Evolutionary conservation across 371 early-diverging fungal species (phyloP).

Genomic region (Circinella minor): DNA sequence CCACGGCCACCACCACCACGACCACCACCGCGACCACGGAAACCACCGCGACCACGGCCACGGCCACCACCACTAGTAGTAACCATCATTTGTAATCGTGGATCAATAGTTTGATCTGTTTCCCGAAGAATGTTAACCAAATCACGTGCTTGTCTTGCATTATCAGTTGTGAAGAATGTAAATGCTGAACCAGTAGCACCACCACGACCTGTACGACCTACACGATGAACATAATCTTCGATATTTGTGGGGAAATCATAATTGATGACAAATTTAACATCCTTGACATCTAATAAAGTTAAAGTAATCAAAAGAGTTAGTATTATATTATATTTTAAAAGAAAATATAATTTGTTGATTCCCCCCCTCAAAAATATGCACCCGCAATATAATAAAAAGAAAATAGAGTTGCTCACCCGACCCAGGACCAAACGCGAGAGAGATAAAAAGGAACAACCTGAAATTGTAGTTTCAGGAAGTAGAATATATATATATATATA

Average conservation of each 20-base stretch:
- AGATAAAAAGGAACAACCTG: not conserved
- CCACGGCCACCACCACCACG: constrained; percentile 46
- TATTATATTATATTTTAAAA: not conserved
- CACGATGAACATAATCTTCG: constrained; percentile 97
- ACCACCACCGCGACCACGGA: constrained; percentile 47
- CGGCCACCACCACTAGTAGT: constrained; percentile 41
- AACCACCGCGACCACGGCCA: constrained; percentile 43
- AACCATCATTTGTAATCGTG: constrained; percentile 83
- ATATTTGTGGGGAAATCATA: constrained; percentile 96
- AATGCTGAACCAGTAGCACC: constrained; percentile 92
- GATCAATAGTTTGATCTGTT: constrained; percentile 94
- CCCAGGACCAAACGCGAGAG: constrained; percentile 15
- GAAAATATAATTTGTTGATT: too few relatives aligned
- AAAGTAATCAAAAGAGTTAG: constrained; percentile 15
- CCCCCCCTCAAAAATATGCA: constrained; percentile 13
- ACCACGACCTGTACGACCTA: constrained; percentile 99
- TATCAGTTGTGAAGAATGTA: constrained; percentile 97
- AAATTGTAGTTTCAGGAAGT: too few relatives aligned
- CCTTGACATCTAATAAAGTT: constrained; percentile 79
- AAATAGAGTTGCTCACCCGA: constrained; percentile 21
- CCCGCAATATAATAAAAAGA: constrained; percentile 14
- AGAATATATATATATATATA: too few relatives aligned
- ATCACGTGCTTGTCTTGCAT: constrained; percentile 89
- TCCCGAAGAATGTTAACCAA: constrained; percentile 91
- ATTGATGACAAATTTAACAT: constrained; percentile 95